These are phyloP conservation scores for Fusarium veterinarium DNA, from an alignment of 2,329 filamentous ascomycete species.

Conservation along the genomic window DNA sequence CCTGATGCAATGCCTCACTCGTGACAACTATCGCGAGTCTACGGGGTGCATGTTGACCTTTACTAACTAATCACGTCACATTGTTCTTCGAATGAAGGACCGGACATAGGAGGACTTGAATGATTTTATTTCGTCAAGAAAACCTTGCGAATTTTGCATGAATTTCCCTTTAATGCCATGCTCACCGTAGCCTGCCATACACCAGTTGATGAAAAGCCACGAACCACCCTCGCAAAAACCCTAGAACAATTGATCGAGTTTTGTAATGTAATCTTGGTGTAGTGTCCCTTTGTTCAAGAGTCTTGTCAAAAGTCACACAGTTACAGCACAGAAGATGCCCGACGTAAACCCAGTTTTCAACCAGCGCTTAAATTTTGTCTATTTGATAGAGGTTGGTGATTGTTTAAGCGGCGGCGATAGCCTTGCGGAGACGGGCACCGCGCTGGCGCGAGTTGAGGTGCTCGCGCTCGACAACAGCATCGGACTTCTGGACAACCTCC, in stretches of 20 bases:
- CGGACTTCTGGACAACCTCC: slow-evolving; percentile 93
- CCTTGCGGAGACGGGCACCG: slow-evolving; percentile 74
- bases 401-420: slow-evolving; percentile 72
- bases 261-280: slow-evolving; percentile 31
- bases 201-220: slow-evolving; percentile 56
- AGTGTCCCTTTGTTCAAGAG: slow-evolving; percentile 28
- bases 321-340: slow-evolving; percentile 38
- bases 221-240: slow-evolving; percentile 49
- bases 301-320: slow-evolving; percentile 34
- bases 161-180: slow-evolving; percentile 55
- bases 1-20: background rate
- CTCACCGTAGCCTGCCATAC: slow-evolving; percentile 54
- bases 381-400: slow-evolving; percentile 29
- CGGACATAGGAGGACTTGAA: slow-evolving; percentile 45
- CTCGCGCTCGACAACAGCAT: slow-evolving; percentile 80
- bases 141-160: slow-evolving; percentile 52
- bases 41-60: background rate
- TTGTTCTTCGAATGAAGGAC: slow-evolving; percentile 1
- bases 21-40: background rate
- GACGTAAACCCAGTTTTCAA: slow-evolving; percentile 41
- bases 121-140: slow-evolving; percentile 54
- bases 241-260: slow-evolving; percentile 43
- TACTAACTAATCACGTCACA: background rate
- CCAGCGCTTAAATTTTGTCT: slow-evolving; percentile 43
- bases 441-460: slow-evolving; percentile 94